phyloP scores from a whole-genome alignment of 2,329 filamentous ascomycete species.

The Phoma sp. region DNA sequence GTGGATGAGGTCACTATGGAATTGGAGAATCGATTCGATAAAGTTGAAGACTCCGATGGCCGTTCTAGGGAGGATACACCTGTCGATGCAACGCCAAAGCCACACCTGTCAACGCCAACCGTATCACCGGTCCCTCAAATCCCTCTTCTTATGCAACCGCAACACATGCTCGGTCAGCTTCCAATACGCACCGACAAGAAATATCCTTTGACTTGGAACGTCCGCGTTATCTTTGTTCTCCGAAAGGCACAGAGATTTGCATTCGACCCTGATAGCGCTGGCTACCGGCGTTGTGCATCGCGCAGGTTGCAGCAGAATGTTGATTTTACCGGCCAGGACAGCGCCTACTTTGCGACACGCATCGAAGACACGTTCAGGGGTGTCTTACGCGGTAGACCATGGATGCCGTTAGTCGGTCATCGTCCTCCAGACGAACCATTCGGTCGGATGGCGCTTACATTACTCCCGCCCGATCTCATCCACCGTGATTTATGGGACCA shows the following conservation, averaged over 20 bases:
- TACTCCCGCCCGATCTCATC: constrained; percentile 43
- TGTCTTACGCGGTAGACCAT: constrained; percentile 47
- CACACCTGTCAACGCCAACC: constrained; percentile 29
- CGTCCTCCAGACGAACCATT: constrained; percentile 49
- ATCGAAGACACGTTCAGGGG: constrained; percentile 48
- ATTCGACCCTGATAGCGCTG: constrained; percentile 49
- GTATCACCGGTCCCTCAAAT: constrained; percentile 38
- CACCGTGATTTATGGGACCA: constrained; percentile 50
- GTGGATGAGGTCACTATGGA: constrained; percentile 53
- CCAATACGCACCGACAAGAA: constrained; percentile 50
- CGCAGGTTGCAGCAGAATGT: constrained; percentile 50
- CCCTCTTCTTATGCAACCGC: constrained; percentile 38
- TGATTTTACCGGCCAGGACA: constrained; percentile 47
- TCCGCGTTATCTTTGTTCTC: constrained; percentile 49
- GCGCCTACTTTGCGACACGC: constrained; percentile 45
- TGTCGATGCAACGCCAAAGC: constrained; percentile 37
- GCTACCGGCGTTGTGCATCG: constrained; percentile 47
- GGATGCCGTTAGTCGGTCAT: constrained; percentile 51
- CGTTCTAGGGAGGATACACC: constrained; percentile 42
- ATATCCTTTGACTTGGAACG: constrained; percentile 46
- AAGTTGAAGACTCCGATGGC: constrained; percentile 37
- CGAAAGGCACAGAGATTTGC: constrained; percentile 48
- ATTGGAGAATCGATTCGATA: constrained; percentile 48
- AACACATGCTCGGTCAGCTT: constrained; percentile 40
- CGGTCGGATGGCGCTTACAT: constrained; percentile 48